These are phyloP conservation scores for Leucaena leucocephala DNA, from an alignment of 306 rosid genomes.

Conservation along the genomic window DNA sequence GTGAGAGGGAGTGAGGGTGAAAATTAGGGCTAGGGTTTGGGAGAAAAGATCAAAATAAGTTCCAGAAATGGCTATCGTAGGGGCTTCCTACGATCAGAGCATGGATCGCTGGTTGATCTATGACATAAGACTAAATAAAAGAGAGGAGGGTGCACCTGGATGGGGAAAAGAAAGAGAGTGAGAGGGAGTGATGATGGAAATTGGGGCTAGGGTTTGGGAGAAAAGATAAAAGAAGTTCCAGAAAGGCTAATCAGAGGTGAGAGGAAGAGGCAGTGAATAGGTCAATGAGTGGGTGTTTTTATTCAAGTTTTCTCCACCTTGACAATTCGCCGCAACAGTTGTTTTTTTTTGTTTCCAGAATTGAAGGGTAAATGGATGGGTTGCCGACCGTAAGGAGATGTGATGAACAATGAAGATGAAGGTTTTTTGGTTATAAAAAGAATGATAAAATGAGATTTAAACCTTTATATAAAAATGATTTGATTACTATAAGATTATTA, in stretches of 20 bases:
- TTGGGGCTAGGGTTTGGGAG: slow-evolving; percentile 34
- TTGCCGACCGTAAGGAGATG: too few relatives aligned
- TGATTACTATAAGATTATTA: too few relatives aligned
- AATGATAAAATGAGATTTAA: too few relatives aligned
- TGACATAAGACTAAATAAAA: neutral
- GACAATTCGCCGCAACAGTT: too few relatives aligned
- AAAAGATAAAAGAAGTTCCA: slow-evolving; percentile 8
- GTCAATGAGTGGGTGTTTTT: too few relatives aligned
- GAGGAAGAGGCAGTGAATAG: neutral
- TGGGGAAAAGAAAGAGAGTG: neutral
- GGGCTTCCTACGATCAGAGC: neutral
- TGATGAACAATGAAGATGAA: too few relatives aligned
- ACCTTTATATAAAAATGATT: too few relatives aligned
- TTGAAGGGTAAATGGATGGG: too few relatives aligned
- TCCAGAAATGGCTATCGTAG: neutral
- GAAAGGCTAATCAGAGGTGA: neutral
- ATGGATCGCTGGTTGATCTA: neutral
- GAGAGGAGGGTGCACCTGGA: neutral
- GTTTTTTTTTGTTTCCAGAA: too few relatives aligned
- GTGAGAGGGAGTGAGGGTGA: neutral
- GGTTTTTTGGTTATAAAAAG: too few relatives aligned
- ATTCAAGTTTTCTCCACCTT: too few relatives aligned
- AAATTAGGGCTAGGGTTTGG: slow-evolving; percentile 35
- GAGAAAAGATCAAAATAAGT: too few relatives aligned
- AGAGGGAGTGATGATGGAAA: neutral